Base-by-base conservation (phyloP, 1,284 basidiomycete genomes). In the Microbotryum intermedium region DNA sequence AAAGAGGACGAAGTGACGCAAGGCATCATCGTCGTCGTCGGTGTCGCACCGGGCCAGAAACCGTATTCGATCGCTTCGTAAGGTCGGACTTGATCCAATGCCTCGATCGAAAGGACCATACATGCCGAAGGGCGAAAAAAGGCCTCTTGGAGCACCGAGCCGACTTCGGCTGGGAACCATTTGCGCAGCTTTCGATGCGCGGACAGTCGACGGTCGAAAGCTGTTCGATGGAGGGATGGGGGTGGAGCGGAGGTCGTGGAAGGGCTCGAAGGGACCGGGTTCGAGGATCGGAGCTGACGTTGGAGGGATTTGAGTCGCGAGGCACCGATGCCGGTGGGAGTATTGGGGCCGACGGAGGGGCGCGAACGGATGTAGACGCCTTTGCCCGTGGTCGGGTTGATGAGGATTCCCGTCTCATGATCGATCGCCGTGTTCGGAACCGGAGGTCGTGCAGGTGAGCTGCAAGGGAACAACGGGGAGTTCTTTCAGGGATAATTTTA, bases 21-120 rank as follows among this genome's bases (percentile, higher is more conserved):
- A 51, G 47, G 58, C 55, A 43, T 64, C 64, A 28, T 53, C 18
- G 59, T 34, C 25, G 56, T 50, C 42, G 56, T 60, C 4, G 53
- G 13, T 2, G 62, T 60, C n/a, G 65, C 60, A 6, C 55, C 53
- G 18, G 65, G 62, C 65, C 65, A 67, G 54, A 61, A 67, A 3
- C 65, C 65, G 47, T 57, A 51, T n/a, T 25, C 43, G 3, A 49
- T 48, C 7, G 28, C 39, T 43, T 64, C 60, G 53, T 51, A 51
- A 6, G 65, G 65, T 26, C 56, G 60, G 4, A 58, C 26, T 30
- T 57, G 55, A 26, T 60, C 53, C 16, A 45, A 56, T 7, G 64
- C 59, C 29, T 56, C 39, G 39, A 55, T 48, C 18, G 48, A 42
- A 28, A 57, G 48, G 13, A n/a, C 23, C 30, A 57, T 58, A 13